Evolutionary conservation across 306 rosid genomes (phyloP).

Genomic region (Prunus davidiana): DNA sequence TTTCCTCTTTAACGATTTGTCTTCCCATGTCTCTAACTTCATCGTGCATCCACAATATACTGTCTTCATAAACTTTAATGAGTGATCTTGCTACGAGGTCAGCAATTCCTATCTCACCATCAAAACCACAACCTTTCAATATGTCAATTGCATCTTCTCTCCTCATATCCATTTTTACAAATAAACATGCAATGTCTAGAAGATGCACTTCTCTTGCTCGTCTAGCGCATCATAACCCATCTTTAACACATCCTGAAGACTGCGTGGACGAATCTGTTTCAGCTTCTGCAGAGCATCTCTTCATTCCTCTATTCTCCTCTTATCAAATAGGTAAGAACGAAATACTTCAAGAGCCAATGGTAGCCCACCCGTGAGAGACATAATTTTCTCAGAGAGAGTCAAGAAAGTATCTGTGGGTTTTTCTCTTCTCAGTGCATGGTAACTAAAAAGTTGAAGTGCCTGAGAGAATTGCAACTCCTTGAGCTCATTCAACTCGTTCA

Average conservation of each 20-base stretch:
- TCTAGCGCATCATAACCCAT: constrained; percentile 51
- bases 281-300: constrained; percentile 38
- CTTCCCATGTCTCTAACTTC: constrained; percentile 70
- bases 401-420: constrained; percentile 22
- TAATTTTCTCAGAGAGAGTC: constrained; percentile 37
- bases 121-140: constrained; percentile 53
- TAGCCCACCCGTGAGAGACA: constrained; percentile 47
- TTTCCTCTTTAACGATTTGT: constrained; percentile 46
- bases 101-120: constrained; percentile 39
- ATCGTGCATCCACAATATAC: constrained; percentile 60
- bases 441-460: constrained; percentile 49
- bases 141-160: constrained; percentile 49
- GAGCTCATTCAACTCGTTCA: constrained; percentile 36
- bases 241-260: constrained; percentile 59
- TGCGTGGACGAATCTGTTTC: constrained; percentile 26
- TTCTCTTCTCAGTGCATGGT: constrained; percentile 49
- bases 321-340: constrained; percentile 49
- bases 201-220: constrained; percentile 42
- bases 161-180: constrained; percentile 38
- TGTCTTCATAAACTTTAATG: constrained; percentile 38
- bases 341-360: constrained; percentile 74
- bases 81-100: constrained; percentile 45
- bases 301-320: constrained; percentile 50
- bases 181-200: constrained; percentile 62
- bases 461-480: constrained; percentile 27